phyloP scores from a whole-genome alignment of 495 filamentous ascomycete species.

The Penicillium cataractarum region DNA sequence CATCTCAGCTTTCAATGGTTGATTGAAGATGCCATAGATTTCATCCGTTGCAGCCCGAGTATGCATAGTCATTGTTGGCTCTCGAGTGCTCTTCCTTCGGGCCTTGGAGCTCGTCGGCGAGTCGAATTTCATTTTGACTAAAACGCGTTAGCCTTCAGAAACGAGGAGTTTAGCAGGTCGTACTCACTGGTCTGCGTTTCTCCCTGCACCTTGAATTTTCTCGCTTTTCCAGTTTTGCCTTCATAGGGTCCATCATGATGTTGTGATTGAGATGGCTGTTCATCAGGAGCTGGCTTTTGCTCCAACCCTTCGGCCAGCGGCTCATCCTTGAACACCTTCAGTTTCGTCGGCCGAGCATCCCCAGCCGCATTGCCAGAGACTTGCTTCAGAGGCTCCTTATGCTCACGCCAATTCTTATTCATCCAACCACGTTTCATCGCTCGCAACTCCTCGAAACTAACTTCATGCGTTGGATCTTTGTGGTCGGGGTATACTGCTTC shows the following conservation, averaged over 20 bases:
- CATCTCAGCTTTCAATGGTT: conserved; percentile 68
- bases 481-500: conserved; percentile 80
- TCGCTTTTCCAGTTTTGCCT: conserved; percentile 44
- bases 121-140: conserved; percentile 90
- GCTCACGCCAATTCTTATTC: conserved; percentile 62
- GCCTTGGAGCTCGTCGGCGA: conserved; percentile 81
- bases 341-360: conserved; percentile 6
- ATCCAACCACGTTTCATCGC: conserved; percentile 81
- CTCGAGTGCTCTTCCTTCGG: conserved; percentile 70
- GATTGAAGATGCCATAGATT: conserved; percentile 95
- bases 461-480: conserved; percentile 66
- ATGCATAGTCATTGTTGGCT: conserved; percentile 96
- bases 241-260: conserved; percentile 43
- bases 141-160: conserved; percentile 24
- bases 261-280: conserved; percentile 20
- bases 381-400: conserved; percentile 43
- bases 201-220: conserved; percentile 73
- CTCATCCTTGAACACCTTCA: conserved; percentile 16
- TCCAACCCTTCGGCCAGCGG: conserved; percentile 32
- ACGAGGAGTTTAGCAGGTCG: too few relatives aligned
- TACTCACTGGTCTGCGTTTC: conserved; percentile 81
- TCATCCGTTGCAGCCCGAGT: conserved; percentile 95
- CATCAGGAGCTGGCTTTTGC: conserved; percentile 35
- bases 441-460: conserved; percentile 89
- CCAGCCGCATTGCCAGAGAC: conserved; percentile 42